Base-by-base conservation (phyloP, 2,329 filamentous ascomycete species). In the Hansfordia pulvinata region DNA sequence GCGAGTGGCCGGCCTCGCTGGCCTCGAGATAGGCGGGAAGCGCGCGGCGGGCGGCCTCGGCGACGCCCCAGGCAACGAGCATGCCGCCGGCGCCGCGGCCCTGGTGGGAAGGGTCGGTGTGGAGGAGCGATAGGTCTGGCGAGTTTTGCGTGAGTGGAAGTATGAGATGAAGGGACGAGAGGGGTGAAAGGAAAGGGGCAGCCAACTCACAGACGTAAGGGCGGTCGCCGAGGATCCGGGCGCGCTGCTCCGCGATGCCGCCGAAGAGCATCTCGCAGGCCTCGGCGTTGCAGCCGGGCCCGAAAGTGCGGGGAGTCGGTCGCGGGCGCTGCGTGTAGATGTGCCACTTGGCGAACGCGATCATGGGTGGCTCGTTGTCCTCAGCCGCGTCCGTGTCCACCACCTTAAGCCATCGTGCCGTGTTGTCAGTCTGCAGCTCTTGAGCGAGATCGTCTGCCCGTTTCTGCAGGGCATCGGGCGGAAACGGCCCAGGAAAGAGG, bases 31-130 rank as follows among this genome's bases (percentile, higher is more conserved):
- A 58, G 1, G 42, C 46, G 3, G 44, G 40, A 8, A 56, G 28
- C 5, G 46, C 43, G 13, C 46, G 40, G 13, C 35, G 39, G 29
- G 48, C 46, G 3, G 52, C 49, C 15, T 54, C 38, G 19, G 56
- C 50, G 9, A 54, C 36, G 0, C 49, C 50, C 44, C 46, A 52
- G 29, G 43, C 39, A n/a, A 56, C 35, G 18, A 60, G 39, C 39
- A 54, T 43, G 6, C 40, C 39, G 3, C 46, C 55, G 2, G 54
- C 54, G 2, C 54, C 56, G n/a, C 52, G 50, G 6, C 48, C 34
- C 25, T 55, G 49, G 25, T 57, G 51, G 9, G 53, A 43, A 1
- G 57, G 56, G 28, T 56, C 47, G n/a, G 54, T 55, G n/a, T 44
- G 43, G 4, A 60, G 41, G 17, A 45, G 33, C 7, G 47, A 40